Evolutionary conservation across 192 early-diverging fungal species (phyloP), one percentile per base, ranked within the genome.

Genomic region (Pilobolus umbonatus): DNA sequence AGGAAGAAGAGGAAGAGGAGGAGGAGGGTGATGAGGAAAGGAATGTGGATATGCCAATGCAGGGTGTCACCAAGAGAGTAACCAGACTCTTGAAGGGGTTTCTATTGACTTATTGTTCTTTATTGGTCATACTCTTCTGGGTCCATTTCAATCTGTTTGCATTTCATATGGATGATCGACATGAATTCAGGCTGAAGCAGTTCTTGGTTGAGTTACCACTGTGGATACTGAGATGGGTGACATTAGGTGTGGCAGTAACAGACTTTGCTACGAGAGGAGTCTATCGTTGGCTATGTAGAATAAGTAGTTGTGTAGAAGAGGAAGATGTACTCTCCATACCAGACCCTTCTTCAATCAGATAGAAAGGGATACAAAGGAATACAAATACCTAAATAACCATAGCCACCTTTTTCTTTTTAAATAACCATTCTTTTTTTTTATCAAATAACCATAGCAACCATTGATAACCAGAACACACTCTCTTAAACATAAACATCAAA

Each of bases 91-190:
- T 74, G 34, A 82, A 80, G 51, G 65, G 65, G 10, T 9, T 72
- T 7, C 62, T 82, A 10, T 48, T 82, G 32, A 38, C 67, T 0
- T 68, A 74, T 17, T 66, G 65, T 1, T 75, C 73, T 30, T 43
- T 69, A 19, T 53, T 80, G 47, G 74, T 79, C 2, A 48, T 73
- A 29, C 45, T 69, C 40, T 75, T 82, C 31, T 82, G 80, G 80
- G 70, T 82, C 57, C 78, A 79, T 40, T 82, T 77, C 45, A 82
- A 75, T 59, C 26, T 82, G 24, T 71, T 79, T 44, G 77, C 78
- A 0, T 79, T 82, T 49, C 53, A 72, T 14, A 62, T 72, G 3
- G 57, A 68, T 32, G 50, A 62, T 5, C 59, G 40, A 12, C 26
- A 57, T 39, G 36, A 54, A 14, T 69, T 32, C 57, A 71, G 39